Percentiles rank a stretch among this genome's conserved stretches.
Evolutionary conservation across 2,329 filamentous ascomycete species (phyloP).

Genomic region (Periconia sp.): DNA sequence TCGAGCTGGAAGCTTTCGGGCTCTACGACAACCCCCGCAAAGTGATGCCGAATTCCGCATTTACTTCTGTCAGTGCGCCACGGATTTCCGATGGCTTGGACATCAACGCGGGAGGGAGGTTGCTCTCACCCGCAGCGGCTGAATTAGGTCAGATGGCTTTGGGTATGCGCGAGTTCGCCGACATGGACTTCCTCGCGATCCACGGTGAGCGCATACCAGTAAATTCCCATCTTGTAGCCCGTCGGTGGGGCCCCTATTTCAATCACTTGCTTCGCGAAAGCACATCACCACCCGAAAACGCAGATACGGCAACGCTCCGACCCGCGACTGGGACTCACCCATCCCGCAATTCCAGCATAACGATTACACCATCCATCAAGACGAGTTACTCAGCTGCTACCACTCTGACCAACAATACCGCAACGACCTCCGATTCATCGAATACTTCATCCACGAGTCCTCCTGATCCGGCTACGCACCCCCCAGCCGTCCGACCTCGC

Average conservation of each 20-base stretch:
- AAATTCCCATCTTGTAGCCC: slow-evolving; percentile 85
- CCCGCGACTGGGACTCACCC: slow-evolving; percentile 60
- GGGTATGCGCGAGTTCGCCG: slow-evolving; percentile 80
- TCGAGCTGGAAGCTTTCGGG: slow-evolving; percentile 95
- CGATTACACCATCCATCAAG: slow-evolving; percentile 75
- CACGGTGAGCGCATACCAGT: slow-evolving; percentile 91
- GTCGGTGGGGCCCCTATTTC: slow-evolving; percentile 95
- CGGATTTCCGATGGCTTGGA: slow-evolving; percentile 59
- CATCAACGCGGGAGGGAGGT: slow-evolving; percentile 74
- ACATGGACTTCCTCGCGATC: slow-evolving; percentile 96
- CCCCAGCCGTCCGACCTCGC: slow-evolving; percentile 73
- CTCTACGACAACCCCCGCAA: slow-evolving; percentile 94
- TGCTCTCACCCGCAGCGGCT: slow-evolving; percentile 77
- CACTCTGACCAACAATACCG: slow-evolving; percentile 49
- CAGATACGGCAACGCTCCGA: slow-evolving; percentile 77
- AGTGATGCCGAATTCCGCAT: slow-evolving; percentile 77
- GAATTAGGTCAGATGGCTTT: slow-evolving; percentile 84
- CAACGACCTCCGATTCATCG: slow-evolving; percentile 44
- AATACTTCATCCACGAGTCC: slow-evolving; percentile 54
- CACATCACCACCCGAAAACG: slow-evolving; percentile 66
- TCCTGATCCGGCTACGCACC: slow-evolving; percentile 59
- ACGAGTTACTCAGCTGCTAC: slow-evolving; percentile 54
- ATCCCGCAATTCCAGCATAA: slow-evolving; percentile 80
- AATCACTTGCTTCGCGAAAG: slow-evolving; percentile 88
- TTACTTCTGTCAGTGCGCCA: slow-evolving; percentile 80